phyloP scores from a whole-genome alignment of 2,329 filamentous ascomycete species.

The Neobulgaria alba region DNA sequence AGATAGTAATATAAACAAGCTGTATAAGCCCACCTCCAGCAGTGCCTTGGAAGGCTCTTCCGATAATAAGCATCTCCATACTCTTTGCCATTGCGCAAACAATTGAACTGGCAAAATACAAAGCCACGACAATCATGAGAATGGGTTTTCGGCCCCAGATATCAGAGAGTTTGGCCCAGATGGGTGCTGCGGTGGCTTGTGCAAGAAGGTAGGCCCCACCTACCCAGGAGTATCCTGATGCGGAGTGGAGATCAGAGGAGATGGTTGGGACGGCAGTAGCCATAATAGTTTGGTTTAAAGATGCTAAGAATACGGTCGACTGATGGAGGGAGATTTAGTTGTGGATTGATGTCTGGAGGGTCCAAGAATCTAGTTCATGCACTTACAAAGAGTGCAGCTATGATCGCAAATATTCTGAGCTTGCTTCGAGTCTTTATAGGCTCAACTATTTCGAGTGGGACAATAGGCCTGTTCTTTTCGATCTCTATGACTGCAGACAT shows the following conservation, averaged over 20 bases:
- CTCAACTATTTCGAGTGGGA: too few species aligned
- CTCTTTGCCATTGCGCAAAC: constrained; percentile 48
- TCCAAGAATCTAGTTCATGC: neutral
- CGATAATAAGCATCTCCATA: constrained; percentile 54
- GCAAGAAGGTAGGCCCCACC: constrained; percentile 37
- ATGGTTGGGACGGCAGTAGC: constrained; percentile 32
- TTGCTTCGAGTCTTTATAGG: neutral
- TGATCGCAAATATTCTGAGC: neutral
- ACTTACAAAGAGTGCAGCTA: neutral
- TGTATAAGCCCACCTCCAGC: constrained; percentile 56
- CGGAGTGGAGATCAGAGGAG: constrained; percentile 32
- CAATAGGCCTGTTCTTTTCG: too few species aligned
- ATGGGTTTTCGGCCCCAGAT: constrained; percentile 59
- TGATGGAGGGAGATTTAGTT: neutral
- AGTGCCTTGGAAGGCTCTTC: constrained; percentile 53
- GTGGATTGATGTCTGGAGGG: neutral
- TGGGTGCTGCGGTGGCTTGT: constrained; percentile 44
- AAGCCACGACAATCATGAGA: constrained; percentile 49
- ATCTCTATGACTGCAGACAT: too few species aligned
- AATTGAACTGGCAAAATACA: constrained; percentile 54
- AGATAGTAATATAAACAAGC: constrained; percentile 54
- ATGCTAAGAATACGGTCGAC: constrained; percentile 17
- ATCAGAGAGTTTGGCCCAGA: constrained; percentile 51
- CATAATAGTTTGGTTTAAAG: constrained; percentile 31
- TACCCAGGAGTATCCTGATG: constrained; percentile 43